These are phyloP conservation scores for Cyclotella sp. DNA, from an alignment of 108 stramenopile genomes.

Conservation along the genomic window DNA sequence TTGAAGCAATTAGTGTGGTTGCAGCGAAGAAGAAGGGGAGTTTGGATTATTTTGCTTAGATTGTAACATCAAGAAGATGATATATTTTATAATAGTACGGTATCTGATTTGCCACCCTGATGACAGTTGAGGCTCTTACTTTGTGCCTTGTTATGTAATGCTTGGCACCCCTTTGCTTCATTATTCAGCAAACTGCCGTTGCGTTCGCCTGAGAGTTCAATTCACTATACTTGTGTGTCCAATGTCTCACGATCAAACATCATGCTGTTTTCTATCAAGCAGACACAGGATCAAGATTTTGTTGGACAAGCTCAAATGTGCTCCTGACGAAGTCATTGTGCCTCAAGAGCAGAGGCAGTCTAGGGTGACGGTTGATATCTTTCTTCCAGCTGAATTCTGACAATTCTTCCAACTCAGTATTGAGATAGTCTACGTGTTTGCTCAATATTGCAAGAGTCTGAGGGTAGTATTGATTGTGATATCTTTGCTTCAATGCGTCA, in stretches of 20 bases:
- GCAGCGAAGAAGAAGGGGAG: conserved; percentile 98
- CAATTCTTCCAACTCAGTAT: conserved; percentile 50
- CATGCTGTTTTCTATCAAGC: background rate
- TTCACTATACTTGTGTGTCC: too few relatives aligned
- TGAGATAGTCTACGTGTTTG: conserved; percentile 54
- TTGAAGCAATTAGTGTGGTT: conserved; percentile 97
- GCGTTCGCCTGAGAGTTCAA: too few relatives aligned
- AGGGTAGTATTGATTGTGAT: conserved; percentile 55
- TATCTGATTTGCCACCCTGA: too few relatives aligned
- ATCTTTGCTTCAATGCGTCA: conserved; percentile 47
- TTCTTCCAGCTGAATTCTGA: conserved; percentile 33
- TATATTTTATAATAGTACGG: too few relatives aligned
- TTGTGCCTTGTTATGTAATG: too few relatives aligned
- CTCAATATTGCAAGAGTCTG: conserved; percentile 42
- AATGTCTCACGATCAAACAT: too few relatives aligned
- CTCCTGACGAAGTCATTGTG: conserved; percentile 45
- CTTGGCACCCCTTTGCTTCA: too few relatives aligned
- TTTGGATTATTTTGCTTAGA: conserved; percentile 96
- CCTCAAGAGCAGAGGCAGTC: conserved; percentile 30
- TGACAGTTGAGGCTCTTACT: too few relatives aligned
- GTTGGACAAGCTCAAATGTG: conserved; percentile 27
- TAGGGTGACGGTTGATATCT: conserved; percentile 45
- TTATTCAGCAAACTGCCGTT: too few relatives aligned
- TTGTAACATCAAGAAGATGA: background rate
- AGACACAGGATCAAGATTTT: conserved; percentile 22